phyloP scores from a whole-genome alignment of 2,329 filamentous ascomycete species.

The Calcarisporium arbuscula region DNA sequence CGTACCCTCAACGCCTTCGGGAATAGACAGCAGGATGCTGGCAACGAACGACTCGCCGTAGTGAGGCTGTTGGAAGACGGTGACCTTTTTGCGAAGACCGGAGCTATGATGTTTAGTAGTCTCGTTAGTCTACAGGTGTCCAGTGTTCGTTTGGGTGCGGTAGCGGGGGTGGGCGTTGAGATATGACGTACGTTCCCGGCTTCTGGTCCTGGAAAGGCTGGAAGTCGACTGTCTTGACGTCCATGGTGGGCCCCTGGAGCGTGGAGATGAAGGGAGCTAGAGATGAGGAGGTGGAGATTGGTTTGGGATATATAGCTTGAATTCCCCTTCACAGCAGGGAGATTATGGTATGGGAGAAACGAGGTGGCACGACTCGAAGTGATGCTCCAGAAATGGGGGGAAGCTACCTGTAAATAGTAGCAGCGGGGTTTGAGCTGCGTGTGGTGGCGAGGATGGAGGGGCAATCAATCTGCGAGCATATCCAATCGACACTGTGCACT shows the following conservation, averaged over 20 bases:
- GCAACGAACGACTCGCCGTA: constrained; percentile 96
- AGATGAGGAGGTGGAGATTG: not conserved
- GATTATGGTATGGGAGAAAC: too few relatives aligned
- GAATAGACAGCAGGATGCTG: constrained; percentile 92
- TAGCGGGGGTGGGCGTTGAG: constrained; percentile 21
- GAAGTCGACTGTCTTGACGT: constrained; percentile 69
- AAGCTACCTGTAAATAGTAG: too few relatives aligned
- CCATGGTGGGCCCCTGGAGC: constrained; percentile 62
- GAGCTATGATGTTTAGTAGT: constrained; percentile 63
- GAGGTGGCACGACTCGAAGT: too few relatives aligned
- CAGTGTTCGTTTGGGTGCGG: too few relatives aligned
- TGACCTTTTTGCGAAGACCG: constrained; percentile 97
- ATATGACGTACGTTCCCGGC: constrained; percentile 83
- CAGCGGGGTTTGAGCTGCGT: too few relatives aligned
- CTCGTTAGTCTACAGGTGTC: too few relatives aligned
- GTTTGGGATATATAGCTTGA: too few relatives aligned
- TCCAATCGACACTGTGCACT: too few relatives aligned
- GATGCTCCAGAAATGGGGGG: not conserved
- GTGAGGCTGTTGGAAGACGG: constrained; percentile 89
- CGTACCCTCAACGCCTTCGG: constrained; percentile 77
- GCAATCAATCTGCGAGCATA: too few relatives aligned
- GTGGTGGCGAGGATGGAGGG: too few relatives aligned
- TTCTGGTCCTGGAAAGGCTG: constrained; percentile 93
- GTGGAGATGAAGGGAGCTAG: constrained; percentile 1
- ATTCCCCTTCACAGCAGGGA: too few relatives aligned